Percentiles rank a stretch among this genome's conserved stretches.
phyloP scores from a whole-genome alignment of 345 rosid genomes.

The Euphorbia lathyris region DNA sequence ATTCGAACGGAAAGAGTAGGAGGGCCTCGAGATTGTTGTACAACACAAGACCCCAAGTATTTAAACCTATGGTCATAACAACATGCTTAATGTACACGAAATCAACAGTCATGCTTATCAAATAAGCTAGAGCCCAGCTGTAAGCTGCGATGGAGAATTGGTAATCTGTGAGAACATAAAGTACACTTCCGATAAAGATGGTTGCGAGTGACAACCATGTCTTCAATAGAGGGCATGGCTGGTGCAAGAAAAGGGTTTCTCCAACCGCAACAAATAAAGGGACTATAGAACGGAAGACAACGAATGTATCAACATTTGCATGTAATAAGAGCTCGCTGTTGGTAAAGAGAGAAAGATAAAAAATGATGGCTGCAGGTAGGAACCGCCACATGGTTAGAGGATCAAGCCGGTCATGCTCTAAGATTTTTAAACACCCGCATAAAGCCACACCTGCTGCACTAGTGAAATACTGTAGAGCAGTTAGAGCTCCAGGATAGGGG shows the following conservation, averaged over 20 bases:
- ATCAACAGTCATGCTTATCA: constrained; percentile 90
- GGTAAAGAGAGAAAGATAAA: constrained; percentile 87
- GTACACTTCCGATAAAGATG: constrained; percentile 80
- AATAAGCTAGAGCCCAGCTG: constrained; percentile 87
- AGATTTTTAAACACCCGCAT: constrained; percentile 50
- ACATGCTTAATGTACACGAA: constrained; percentile 98
- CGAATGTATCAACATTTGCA: constrained; percentile 95
- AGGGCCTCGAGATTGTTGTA: constrained; percentile 96
- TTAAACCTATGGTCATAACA: constrained; percentile 91
- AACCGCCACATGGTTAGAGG: constrained; percentile 88
- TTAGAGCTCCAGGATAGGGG: constrained; percentile 93
- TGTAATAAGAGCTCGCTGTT: constrained; percentile 96
- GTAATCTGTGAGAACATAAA: constrained; percentile 84
- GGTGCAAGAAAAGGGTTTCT: constrained; percentile 74
- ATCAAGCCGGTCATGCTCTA: constrained; percentile 70
- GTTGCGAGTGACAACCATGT: constrained; percentile 81
- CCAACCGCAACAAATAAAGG: constrained; percentile 93
- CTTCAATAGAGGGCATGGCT: constrained; percentile 84
- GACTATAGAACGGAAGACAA: constrained; percentile 87
- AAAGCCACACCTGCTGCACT: constrained; percentile 80
- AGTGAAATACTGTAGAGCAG: constrained; percentile 87
- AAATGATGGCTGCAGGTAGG: constrained; percentile 88
- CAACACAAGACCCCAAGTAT: constrained; percentile 95
- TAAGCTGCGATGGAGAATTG: constrained; percentile 83
- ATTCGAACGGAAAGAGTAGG: constrained; percentile 81